Conservation (phyloP, 2,329 filamentous ascomycete species). For the Tympanopsis confertula region DNA sequence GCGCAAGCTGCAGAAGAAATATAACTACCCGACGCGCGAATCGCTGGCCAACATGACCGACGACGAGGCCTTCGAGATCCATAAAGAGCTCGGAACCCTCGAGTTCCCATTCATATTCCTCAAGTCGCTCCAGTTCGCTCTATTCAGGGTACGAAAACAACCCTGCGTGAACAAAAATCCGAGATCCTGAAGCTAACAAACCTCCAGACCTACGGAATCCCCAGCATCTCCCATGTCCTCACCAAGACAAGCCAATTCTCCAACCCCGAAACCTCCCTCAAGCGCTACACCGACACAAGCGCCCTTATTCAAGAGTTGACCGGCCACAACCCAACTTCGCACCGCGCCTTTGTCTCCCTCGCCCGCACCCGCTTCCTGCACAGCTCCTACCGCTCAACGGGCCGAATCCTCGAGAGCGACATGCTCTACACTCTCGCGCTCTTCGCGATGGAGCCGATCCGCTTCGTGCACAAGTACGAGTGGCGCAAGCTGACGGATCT, state of each 20-base stretch:
- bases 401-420: slow-evolving; percentile 49
- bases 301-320: slow-evolving; percentile 35
- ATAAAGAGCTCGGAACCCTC: slow-evolving; percentile 12
- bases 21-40: not conserved
- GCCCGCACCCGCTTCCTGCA: slow-evolving; percentile 57
- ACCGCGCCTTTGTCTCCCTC: slow-evolving; percentile 35
- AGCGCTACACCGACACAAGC: slow-evolving; percentile 38
- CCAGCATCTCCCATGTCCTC: slow-evolving; percentile 36
- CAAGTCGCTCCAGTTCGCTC: slow-evolving; percentile 42
- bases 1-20: not conserved
- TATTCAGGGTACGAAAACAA: slow-evolving; percentile 35
- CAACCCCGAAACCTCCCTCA: slow-evolving; percentile 29
- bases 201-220: slow-evolving; percentile 33
- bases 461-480: slow-evolving; percentile 41
- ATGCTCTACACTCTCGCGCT: slow-evolving; percentile 53
- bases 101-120: slow-evolving; percentile 42
- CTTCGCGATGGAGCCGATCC: slow-evolving; percentile 41
- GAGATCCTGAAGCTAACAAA: not conserved
- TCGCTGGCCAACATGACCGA: not conserved
- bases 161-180: not conserved
- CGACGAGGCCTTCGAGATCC: not conserved
- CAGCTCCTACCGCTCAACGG: slow-evolving; percentile 38
- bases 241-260: slow-evolving; percentile 35
- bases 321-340: slow-evolving; percentile 25
- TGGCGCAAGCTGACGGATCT: slow-evolving; percentile 42